A percentile compares a stretch with the other conserved stretches of the same genome.
Evolutionary conservation across 1,284 basidiomycete species (phyloP).

Genomic region (Albatrellus sp.): DNA sequence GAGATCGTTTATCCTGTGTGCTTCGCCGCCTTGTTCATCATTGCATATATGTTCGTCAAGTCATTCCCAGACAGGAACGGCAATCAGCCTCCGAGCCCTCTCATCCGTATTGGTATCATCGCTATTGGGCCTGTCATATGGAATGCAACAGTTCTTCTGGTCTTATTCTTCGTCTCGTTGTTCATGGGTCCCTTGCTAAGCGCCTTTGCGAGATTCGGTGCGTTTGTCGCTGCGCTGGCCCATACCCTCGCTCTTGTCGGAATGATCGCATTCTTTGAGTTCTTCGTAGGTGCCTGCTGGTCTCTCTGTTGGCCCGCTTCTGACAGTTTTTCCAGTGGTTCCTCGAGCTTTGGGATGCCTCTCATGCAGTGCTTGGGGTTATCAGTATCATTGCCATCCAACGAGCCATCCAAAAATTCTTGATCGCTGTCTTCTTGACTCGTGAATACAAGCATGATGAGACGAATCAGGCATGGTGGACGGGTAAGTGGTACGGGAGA

Average conservation of each 20-base stretch:
- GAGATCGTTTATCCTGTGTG: constrained; percentile 80
- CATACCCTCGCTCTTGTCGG: constrained; percentile 75
- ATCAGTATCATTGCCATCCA: constrained; percentile 82
- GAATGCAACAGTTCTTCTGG: constrained; percentile 84
- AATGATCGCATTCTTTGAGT: constrained; percentile 84
- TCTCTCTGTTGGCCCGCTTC: constrained; percentile 1
- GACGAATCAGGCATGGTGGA: constrained; percentile 97
- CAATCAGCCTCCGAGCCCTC: constrained; percentile 52
- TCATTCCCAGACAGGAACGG: constrained; percentile 72
- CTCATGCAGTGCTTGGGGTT: constrained; percentile 84
- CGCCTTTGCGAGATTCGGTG: constrained; percentile 77
- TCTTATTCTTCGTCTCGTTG: constrained; percentile 83
- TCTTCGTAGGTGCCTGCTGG: constrained; percentile 59
- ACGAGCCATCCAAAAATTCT: constrained; percentile 83
- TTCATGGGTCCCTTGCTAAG: constrained; percentile 89
- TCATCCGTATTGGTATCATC: constrained; percentile 86
- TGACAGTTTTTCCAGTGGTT: constrained; percentile 60
- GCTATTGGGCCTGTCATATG: constrained; percentile 90
- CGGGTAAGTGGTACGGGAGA: constrained; percentile 94
- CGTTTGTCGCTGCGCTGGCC: constrained; percentile 82
- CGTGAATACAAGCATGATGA: constrained; percentile 96
- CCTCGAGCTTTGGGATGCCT: constrained; percentile 92
- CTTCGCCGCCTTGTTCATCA: constrained; percentile 65
- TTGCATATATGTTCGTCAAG: constrained; percentile 87
- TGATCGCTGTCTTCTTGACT: constrained; percentile 86